Conservation (phyloP, 2,329 filamentous ascomycete species). For the Periglandula ipomoeae region DNA sequence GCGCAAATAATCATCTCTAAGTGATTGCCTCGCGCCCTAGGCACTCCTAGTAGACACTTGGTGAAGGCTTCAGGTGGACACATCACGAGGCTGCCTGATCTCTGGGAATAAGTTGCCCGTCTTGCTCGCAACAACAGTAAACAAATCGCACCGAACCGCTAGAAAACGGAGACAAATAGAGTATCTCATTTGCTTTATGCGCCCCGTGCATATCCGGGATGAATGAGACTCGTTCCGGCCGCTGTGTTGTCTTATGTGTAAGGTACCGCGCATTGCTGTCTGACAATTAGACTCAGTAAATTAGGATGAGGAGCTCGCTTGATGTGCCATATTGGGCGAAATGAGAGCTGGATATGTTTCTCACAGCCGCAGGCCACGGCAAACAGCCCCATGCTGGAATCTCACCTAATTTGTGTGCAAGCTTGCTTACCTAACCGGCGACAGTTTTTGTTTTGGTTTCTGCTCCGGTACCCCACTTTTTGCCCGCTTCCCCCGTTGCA, state of each 20-base stretch:
- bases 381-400: conserved; percentile 13
- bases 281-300: background rate
- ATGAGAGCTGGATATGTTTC: conserved; percentile 6
- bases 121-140: background rate
- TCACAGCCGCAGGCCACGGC: conserved; percentile 1
- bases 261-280: conserved; percentile 1
- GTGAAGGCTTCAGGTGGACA: too few relatives aligned
- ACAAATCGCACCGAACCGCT: background rate
- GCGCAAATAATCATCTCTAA: too few relatives aligned
- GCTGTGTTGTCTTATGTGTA: background rate
- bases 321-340: background rate
- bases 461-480: background rate
- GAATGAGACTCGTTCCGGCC: background rate
- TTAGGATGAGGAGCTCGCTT: background rate
- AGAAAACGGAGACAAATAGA: background rate
- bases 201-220: background rate
- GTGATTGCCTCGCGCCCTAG: too few relatives aligned
- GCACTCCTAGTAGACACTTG: too few relatives aligned
- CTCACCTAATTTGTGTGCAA: conserved; percentile 14
- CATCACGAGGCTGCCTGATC: too few relatives aligned
- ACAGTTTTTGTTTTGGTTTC: conserved; percentile 9
- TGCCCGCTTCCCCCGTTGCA: background rate
- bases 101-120: too few relatives aligned
- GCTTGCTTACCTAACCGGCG: conserved; percentile 17
- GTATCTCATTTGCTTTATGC: background rate